Base-by-base conservation (phyloP, 2,329 filamentous ascomycete genomes). In the Arachnopeziza araneosa region DNA sequence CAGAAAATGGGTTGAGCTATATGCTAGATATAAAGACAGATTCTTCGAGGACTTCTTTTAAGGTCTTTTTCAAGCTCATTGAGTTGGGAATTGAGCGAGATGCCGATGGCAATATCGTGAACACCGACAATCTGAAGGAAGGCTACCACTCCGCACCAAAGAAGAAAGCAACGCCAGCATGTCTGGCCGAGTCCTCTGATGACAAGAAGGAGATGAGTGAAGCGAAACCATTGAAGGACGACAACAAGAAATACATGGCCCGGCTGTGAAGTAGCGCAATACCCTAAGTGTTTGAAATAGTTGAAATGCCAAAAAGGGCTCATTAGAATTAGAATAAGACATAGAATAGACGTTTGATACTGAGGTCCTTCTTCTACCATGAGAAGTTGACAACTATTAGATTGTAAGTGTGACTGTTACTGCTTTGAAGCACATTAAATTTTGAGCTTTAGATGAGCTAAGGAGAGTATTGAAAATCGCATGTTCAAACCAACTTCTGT, bases 31-130 rank as follows among this genome's bases (percentile, higher is more conserved):
- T 67, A 85, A 85, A 71, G 83, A 86, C 0, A 62, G 78, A 52
- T 87, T 87, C 75, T 87, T 85, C 66, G 77, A 77, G 52, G 79
- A 87, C 68, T 87, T 87, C n/a, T 67, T 69, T 77, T 17, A 77
- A 77, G 60, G 84, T 78, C 0, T 87, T 87, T 70, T 78, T 76
- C 12, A 86, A 86, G 73, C 67, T 87, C 70, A 67, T 87, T 56
- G 84, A 87, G 72, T 70, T 87, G 63, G 84, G 84, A 0, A 84
- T 87, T 59, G 67, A 72, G 54, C 76, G 84, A 50, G 83, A 87
- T 67, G 78, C 69, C 10, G 69, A 75, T 8, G 84, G 82, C 0
- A 75, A 70, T 8, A 74, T 87, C 49, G 70, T 77, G 32, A 86
- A 87, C 67, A 75, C 78, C 12, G 83, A 86, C 66, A 85, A 85